These are phyloP conservation scores for Leishmania guyanensis DNA, from an alignment of 208 protist genomes.

Conservation along the genomic window DNA sequence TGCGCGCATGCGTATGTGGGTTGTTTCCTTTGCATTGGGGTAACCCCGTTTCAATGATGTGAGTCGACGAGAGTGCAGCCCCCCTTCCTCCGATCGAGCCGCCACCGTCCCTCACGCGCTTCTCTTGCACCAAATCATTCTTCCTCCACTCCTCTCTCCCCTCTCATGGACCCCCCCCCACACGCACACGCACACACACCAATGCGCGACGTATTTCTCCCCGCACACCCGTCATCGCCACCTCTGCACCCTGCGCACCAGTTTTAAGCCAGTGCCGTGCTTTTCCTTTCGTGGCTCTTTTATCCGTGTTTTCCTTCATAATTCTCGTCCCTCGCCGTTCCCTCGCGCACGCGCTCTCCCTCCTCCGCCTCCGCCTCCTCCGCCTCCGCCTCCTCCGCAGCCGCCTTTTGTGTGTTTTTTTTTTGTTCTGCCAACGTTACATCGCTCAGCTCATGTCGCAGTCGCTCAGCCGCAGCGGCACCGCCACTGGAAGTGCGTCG, in stretches of 20 bases:
- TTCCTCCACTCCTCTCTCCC: not conserved
- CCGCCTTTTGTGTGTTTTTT: not conserved
- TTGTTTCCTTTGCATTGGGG: not conserved
- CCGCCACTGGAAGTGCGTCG: not conserved
- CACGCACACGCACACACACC: not conserved
- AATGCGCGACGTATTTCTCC: not conserved
- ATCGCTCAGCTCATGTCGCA: constrained; percentile 20
- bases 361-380: not conserved
- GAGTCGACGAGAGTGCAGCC: not conserved
- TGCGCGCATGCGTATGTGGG: no score
- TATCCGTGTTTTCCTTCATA: not conserved
- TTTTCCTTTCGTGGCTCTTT: constrained; percentile 1
- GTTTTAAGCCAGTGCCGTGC: not conserved
- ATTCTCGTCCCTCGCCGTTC: not conserved
- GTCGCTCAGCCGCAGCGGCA: constrained; percentile 25
- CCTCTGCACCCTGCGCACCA: not conserved
- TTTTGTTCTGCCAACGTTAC: not conserved
- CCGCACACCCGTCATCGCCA: no score
- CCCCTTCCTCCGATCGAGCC: not conserved
- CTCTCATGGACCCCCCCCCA: not conserved
- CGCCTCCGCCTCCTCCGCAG: not conserved
- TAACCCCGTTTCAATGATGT: not conserved
- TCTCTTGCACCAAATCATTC: not conserved
- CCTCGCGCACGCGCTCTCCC: not conserved
- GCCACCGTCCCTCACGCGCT: not conserved